Conservation (phyloP, 306 rosid species). For the Cucurbita pepo region DNA sequence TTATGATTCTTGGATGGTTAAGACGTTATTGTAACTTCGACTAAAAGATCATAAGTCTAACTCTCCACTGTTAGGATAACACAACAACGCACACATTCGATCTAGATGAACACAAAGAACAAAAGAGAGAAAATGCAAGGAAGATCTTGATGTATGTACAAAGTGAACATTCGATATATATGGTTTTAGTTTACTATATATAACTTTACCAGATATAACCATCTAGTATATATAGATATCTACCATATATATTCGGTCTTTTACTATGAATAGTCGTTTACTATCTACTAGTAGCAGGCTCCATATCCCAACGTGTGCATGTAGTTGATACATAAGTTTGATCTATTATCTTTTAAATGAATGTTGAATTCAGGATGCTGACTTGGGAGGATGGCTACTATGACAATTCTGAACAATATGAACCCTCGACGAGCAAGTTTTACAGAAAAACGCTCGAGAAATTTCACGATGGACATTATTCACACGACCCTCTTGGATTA, state of each 20-base stretch:
- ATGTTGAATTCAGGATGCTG: slow-evolving; percentile 55
- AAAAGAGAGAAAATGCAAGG: too few species aligned
- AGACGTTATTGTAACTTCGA: not conserved
- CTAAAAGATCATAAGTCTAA: not conserved
- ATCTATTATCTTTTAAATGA: not conserved
- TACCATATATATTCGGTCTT: too few species aligned
- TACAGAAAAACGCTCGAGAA: slow-evolving; percentile 33
- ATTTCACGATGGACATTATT: slow-evolving; percentile 32
- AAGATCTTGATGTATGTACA: too few species aligned
- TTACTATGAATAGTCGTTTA: too few species aligned
- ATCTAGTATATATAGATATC: too few species aligned
- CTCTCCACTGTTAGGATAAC: not conserved
- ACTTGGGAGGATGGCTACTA: slow-evolving; percentile 92
- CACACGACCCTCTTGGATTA: slow-evolving; percentile 55
- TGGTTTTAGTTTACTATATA: too few species aligned
- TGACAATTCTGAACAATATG: slow-evolving; percentile 37
- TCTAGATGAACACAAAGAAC: too few species aligned
- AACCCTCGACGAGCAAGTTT: slow-evolving; percentile 26
- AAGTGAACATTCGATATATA: too few species aligned
- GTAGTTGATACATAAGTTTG: not conserved
- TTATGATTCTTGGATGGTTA: not conserved
- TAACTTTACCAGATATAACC: too few species aligned
- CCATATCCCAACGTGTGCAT: not conserved
- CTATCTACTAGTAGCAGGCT: too few species aligned
- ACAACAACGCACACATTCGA: too few species aligned